phyloP scores from a whole-genome alignment of 1,284 basidiomycete genomes.

The Pseudozyma hubeiensis region DNA sequence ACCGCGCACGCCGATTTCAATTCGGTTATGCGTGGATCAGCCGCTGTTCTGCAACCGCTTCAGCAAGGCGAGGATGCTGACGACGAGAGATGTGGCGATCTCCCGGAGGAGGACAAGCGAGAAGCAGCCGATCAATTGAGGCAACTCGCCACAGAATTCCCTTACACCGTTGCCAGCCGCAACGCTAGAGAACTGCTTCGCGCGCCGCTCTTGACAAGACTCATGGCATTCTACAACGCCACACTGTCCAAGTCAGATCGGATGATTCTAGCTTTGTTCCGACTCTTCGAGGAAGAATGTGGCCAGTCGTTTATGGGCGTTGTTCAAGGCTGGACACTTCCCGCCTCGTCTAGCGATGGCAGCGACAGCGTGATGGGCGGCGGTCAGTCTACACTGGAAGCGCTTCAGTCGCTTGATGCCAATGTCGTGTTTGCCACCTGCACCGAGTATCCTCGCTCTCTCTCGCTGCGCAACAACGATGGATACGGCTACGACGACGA shows the following conservation, averaged over 20 bases:
- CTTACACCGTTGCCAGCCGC: constrained; percentile 78
- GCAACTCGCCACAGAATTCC: constrained; percentile 71
- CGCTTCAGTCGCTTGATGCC: constrained; percentile 79
- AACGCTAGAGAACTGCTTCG: constrained; percentile 85
- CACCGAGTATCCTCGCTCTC: constrained; percentile 75
- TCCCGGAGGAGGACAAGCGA: constrained; percentile 1
- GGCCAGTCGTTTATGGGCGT: constrained; percentile 73
- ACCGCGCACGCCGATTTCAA: constrained; percentile 49
- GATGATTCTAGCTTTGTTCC: constrained; percentile 79
- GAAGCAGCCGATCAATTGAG: constrained; percentile 15
- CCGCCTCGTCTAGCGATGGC: constrained; percentile 8
- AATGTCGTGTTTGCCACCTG: constrained; percentile 79
- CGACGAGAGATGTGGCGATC: constrained; percentile 64
- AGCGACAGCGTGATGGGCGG: not conserved
- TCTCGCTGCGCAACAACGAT: constrained; percentile 19
- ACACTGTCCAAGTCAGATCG: constrained; percentile 77
- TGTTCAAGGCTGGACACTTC: constrained; percentile 37
- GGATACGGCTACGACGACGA: constrained; percentile 26
- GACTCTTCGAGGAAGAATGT: constrained; percentile 80
- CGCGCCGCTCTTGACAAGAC: constrained; percentile 80
- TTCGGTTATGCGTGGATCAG: constrained; percentile 28
- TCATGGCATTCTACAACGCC: constrained; percentile 80
- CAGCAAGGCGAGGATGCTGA: not conserved
- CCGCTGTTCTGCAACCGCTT: constrained; percentile 59
- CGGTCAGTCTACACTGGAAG: constrained; percentile 72